These are phyloP conservation scores for Russula sp. DNA, from an alignment of 768 basidiomycete species.

Conservation along the genomic window DNA sequence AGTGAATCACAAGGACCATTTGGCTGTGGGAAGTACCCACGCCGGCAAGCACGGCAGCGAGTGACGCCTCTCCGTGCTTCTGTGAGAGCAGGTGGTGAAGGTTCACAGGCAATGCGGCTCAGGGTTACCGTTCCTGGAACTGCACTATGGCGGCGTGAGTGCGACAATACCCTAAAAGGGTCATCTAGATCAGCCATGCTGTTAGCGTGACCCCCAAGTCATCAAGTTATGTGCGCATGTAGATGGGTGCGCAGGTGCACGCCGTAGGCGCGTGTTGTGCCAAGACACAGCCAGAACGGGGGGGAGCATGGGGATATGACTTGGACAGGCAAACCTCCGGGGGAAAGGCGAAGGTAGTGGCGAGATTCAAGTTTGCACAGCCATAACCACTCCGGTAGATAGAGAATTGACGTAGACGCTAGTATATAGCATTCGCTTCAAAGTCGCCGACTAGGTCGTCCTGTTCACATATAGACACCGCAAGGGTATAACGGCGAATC, in stretches of 20 bases:
- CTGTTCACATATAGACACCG: background rate
- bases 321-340: background rate
- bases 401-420: background rate
- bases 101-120: background rate
- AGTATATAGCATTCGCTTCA: background rate
- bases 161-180: background rate
- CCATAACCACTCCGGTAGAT: background rate
- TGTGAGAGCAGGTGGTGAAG: constrained; percentile 1
- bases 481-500: background rate
- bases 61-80: background rate
- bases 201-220: background rate
- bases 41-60: background rate
- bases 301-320: background rate
- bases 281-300: background rate
- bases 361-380: background rate
- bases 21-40: background rate
- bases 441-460: background rate
- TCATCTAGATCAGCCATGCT: constrained; percentile 1
- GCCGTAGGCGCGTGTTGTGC: constrained; percentile 8
- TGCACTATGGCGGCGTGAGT: background rate
- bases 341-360: background rate
- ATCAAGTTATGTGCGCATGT: constrained; percentile 8
- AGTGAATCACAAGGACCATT: background rate
- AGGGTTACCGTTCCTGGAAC: constrained; percentile 12
- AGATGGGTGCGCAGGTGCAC: constrained; percentile 1